Percentiles rank a stretch among this genome's conserved stretches.
Conservation (phyloP, 768 basidiomycete genomes). For the Tricholoma terreum region DNA sequence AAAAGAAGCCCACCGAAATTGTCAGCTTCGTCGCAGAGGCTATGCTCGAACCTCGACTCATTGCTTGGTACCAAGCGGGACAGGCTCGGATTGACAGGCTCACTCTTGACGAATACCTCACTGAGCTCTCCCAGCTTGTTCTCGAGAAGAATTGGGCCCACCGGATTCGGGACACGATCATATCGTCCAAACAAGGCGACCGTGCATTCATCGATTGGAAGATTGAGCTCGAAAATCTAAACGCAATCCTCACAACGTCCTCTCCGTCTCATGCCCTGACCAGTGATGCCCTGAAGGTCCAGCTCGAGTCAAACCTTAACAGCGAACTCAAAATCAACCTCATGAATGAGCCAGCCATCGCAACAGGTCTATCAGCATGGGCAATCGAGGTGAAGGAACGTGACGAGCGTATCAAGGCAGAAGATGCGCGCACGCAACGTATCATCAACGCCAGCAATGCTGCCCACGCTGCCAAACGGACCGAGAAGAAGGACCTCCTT, state of each 20-base stretch:
- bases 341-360: not conserved
- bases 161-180: not conserved
- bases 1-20: no score
- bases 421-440: not conserved
- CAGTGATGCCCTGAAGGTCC: conserved; percentile 1
- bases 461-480: not conserved
- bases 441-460: no score
- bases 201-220: no score
- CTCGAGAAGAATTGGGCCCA: conserved; percentile 1
- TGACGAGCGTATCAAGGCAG: not conserved
- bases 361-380: not conserved
- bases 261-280: not conserved
- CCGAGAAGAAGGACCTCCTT: not conserved
- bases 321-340: not conserved
- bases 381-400: not conserved
- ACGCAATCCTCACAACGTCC: no score
- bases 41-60: not conserved
- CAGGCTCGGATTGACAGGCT: not conserved
- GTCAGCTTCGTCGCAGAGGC: no score
- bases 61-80: not conserved
- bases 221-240: no score
- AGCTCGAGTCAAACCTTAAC: conserved; percentile 10
- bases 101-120: not conserved
- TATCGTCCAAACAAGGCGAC: no score
- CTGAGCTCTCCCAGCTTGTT: not conserved